A percentile compares a stretch with the other conserved stretches of the same genome.
These are phyloP conservation scores for Hydrangea macrophylla DNA, from an alignment of 148 eudicot genomes.

Conservation along the genomic window DNA sequence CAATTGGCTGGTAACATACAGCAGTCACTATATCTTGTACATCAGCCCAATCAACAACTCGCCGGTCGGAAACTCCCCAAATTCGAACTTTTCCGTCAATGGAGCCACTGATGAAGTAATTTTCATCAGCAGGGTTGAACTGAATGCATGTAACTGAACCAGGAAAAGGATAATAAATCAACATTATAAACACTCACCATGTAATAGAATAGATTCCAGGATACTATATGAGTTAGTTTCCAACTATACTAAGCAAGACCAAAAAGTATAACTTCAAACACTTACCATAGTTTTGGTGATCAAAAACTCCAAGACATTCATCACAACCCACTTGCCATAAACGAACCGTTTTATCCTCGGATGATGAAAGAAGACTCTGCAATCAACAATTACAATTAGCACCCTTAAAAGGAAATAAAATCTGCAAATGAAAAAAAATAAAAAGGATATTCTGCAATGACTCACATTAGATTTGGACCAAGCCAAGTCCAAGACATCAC, in stretches of 20 bases:
- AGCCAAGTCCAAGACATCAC: slow-evolving; percentile 71
- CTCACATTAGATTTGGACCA: slow-evolving; percentile 84
- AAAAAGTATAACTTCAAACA: not conserved
- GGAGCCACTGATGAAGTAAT: slow-evolving; percentile 80
- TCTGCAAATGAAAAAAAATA: not conserved
- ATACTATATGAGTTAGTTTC: not conserved
- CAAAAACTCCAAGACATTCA: slow-evolving; percentile 58
- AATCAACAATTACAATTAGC: slow-evolving; percentile 12
- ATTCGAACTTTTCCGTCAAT: slow-evolving; percentile 83
- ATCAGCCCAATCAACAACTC: slow-evolving; percentile 84
- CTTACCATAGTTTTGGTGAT: slow-evolving; percentile 71
- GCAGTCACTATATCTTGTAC: slow-evolving; percentile 64
- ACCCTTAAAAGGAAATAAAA: not conserved
- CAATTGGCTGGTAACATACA: slow-evolving; percentile 73
- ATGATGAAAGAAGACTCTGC: slow-evolving; percentile 81
- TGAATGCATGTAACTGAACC: slow-evolving; percentile 77
- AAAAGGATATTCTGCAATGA: slow-evolving; percentile 2
- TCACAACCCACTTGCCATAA: slow-evolving; percentile 67
- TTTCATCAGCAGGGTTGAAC: slow-evolving; percentile 70
- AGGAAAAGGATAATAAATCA: not conserved
- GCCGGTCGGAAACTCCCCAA: slow-evolving; percentile 55
- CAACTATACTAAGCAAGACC: not conserved
- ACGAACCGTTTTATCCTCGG: slow-evolving; percentile 77
- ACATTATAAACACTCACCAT: not conserved
- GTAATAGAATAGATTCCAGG: not conserved